Conservation (phyloP, 129 eudicot species). For the Flaveria linearis region DNA sequence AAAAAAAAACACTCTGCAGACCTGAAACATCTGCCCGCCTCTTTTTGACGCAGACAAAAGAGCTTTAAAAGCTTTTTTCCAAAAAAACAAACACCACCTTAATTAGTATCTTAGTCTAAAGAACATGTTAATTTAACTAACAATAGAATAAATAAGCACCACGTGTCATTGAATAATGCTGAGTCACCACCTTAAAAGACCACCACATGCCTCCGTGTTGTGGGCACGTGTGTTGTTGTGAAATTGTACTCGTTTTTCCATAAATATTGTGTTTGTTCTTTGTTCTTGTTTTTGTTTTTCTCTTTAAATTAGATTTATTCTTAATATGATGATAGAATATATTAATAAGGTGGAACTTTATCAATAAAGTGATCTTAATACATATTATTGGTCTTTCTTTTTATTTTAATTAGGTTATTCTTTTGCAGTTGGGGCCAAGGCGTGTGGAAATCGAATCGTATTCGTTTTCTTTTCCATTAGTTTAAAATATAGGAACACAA, state of each 20-base stretch:
- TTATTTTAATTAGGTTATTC: constrained; percentile 15
- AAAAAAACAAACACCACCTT: no score
- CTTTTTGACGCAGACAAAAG: no score
- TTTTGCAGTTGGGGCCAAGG: constrained; percentile 6
- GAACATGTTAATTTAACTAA: no score
- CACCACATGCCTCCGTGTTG: constrained; percentile 13
- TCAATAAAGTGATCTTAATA: constrained; percentile 17
- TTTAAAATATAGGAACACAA: neutral
- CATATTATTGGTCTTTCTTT: neutral
- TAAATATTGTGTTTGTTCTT: neutral
- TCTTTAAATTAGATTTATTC: no score
- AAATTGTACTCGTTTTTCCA: neutral
- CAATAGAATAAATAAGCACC: neutral
- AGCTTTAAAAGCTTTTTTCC: no score
- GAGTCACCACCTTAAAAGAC: constrained; percentile 19
- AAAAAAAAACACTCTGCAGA: no score
- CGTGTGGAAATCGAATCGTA: neutral
- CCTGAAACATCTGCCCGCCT: no score
- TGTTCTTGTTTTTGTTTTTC: neutral
- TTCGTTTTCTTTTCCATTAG: neutral
- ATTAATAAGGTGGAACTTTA: constrained; percentile 8
- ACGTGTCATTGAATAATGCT: constrained; percentile 19
- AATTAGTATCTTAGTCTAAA: no score
- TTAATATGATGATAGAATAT: neutral
- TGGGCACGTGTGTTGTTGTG: constrained; percentile 6